phyloP scores from a whole-genome alignment of 192 early-diverging fungal species.

The Coemansia sp. region DNA sequence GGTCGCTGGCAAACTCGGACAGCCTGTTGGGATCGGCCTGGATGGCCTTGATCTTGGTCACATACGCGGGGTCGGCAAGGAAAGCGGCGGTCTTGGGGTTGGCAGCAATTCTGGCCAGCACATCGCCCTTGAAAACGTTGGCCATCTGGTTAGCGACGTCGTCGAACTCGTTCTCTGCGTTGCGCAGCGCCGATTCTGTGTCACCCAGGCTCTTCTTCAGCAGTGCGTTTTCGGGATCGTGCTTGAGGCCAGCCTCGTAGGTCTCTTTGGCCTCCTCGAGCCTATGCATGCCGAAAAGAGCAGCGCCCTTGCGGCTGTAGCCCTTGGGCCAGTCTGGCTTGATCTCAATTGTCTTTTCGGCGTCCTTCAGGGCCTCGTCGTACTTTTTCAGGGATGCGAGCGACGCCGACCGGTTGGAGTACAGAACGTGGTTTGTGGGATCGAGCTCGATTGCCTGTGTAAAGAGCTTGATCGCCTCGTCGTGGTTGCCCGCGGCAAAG shows the following conservation, averaged over 20 bases:
- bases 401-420: constrained; percentile 88
- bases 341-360: constrained; percentile 77
- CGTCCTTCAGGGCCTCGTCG: constrained; percentile 74
- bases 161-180: constrained; percentile 14
- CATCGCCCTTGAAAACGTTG: constrained; percentile 66
- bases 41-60: constrained; percentile 69
- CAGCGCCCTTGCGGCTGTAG: constrained; percentile 86
- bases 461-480: constrained; percentile 73
- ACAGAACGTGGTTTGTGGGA: constrained; percentile 84
- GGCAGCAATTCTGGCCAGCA: constrained; percentile 71
- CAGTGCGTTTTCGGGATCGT: constrained; percentile 74
- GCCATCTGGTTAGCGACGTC: constrained; percentile 35
- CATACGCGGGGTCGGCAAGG: constrained; percentile 74
- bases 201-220: constrained; percentile 77
- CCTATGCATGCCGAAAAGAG: constrained; percentile 70
- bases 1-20: constrained; percentile 73
- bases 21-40: constrained; percentile 70
- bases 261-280: constrained; percentile 71
- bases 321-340: constrained; percentile 89
- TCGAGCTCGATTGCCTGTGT: constrained; percentile 84
- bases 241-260: constrained; percentile 71
- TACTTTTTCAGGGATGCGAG: constrained; percentile 78
- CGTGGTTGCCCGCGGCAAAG: constrained; percentile 74
- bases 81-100: constrained; percentile 75
- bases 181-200: constrained; percentile 60